These are phyloP conservation scores for Citrus sp. DNA, from an alignment of 345 rosid species.

Conservation along the genomic window DNA sequence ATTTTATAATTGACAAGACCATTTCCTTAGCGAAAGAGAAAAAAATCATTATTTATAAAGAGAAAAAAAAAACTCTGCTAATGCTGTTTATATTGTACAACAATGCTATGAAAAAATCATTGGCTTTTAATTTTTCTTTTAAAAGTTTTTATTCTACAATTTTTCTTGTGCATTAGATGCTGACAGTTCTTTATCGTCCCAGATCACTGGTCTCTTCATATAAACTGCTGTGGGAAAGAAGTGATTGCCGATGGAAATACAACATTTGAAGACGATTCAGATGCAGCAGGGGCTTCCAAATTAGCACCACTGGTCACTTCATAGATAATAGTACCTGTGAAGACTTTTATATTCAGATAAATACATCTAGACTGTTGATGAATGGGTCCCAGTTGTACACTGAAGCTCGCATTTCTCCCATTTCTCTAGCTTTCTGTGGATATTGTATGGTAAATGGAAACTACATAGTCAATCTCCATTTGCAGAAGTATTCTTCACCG, in stretches of 20 bases:
- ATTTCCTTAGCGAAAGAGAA: no score
- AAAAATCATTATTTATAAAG: no score
- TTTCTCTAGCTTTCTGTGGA: conserved; percentile 45
- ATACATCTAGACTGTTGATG: conserved; percentile 2
- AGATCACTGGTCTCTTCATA: conserved; percentile 25
- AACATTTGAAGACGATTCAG: conserved; percentile 27
- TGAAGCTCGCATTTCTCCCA: conserved; percentile 40
- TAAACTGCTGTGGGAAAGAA: conserved; percentile 40
- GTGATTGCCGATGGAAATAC: conserved; percentile 3
- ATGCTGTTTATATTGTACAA: neutral
- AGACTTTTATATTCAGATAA: neutral
- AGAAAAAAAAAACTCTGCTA: no score
- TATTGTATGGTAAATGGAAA: conserved; percentile 40
- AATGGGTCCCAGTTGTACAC: conserved; percentile 29
- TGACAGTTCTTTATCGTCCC: neutral
- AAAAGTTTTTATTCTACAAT: no score
- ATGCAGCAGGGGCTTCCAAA: conserved; percentile 10
- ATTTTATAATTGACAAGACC: no score
- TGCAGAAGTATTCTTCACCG: conserved; percentile 55
- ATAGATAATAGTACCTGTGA: neutral
- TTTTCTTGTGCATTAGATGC: neutral
- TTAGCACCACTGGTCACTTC: conserved; percentile 49
- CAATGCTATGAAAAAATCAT: no score
- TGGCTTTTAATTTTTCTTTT: no score
- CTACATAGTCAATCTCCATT: conserved; percentile 65